These are phyloP conservation scores for Cryptococcus sp. DNA, from an alignment of 1,284 basidiomycete species.

Conservation along the genomic window DNA sequence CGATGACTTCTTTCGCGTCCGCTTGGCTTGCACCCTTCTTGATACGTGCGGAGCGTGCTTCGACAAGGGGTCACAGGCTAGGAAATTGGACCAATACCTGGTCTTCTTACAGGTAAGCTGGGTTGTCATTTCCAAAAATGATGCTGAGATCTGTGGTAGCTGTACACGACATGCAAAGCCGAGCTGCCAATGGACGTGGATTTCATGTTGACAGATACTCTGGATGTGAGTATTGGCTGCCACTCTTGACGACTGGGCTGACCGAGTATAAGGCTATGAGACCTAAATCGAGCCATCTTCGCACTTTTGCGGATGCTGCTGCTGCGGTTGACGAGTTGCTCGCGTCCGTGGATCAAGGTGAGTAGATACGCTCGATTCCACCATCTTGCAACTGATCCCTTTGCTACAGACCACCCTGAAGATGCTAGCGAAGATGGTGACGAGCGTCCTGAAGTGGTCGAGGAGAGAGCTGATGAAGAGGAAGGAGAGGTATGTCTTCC, in stretches of 20 bases:
- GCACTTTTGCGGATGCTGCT: slow-evolving; percentile 80
- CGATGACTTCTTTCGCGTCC: slow-evolving; percentile 93
- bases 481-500: slow-evolving; percentile 20
- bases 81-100: slow-evolving; percentile 89
- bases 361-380: slow-evolving; percentile 28
- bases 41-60: slow-evolving; percentile 99
- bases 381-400: too few species aligned
- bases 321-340: slow-evolving; percentile 86
- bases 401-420: background rate
- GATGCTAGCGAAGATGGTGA: slow-evolving; percentile 1
- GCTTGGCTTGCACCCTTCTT: slow-evolving; percentile 86
- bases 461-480: slow-evolving; percentile 27
- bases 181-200: slow-evolving; percentile 93
- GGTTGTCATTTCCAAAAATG: background rate
- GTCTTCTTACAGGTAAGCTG: slow-evolving; percentile 81
- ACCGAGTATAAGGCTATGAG: slow-evolving; percentile 66
- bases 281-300: slow-evolving; percentile 69
- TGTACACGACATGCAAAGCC: slow-evolving; percentile 85
- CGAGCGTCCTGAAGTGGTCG: slow-evolving; percentile 1
- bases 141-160: slow-evolving; percentile 56
- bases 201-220: slow-evolving; percentile 91
- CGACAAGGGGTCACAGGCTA: slow-evolving; percentile 84
- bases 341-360: slow-evolving; percentile 62
- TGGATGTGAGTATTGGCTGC: slow-evolving; percentile 65
- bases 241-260: background rate